phyloP scores from a whole-genome alignment of 345 rosid genomes.

The Rhodomyrtus tomentosa region DNA sequence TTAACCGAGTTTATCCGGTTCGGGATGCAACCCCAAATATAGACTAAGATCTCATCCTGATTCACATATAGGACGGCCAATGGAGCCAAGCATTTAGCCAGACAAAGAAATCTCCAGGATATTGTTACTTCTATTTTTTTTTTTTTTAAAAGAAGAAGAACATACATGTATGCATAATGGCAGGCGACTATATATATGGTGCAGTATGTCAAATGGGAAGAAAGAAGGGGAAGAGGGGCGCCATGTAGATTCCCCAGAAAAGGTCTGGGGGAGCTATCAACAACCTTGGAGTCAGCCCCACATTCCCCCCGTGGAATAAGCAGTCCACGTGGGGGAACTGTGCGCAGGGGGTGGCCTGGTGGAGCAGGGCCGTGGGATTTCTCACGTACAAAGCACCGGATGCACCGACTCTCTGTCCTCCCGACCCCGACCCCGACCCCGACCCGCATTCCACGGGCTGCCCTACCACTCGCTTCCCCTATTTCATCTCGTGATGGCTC shows the following conservation, averaged over 20 bases:
- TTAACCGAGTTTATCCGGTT: rapidly evolving
- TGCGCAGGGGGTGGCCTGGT: too few species aligned
- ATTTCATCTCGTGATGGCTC: neutral
- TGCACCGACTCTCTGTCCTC: neutral
- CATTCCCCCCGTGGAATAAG: neutral
- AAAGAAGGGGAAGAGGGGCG: neutral
- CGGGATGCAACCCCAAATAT: neutral
- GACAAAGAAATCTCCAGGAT: neutral
- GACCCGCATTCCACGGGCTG: neutral
- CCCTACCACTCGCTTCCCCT: neutral
- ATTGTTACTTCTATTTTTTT: too few species aligned
- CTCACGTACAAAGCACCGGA: neutral
- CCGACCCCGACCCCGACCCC: neutral
- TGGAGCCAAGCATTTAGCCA: neutral
- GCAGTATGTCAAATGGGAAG: neutral
- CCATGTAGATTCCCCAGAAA: neutral
- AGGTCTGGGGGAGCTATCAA: too few species aligned
- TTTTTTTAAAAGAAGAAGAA: neutral
- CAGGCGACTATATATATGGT: neutral
- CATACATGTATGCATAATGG: neutral
- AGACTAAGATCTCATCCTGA: neutral
- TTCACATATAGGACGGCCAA: neutral
- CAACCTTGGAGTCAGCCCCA: neutral
- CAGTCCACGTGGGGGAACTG: neutral
- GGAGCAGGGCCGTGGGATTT: neutral